These are phyloP conservation scores for Tetragonia tetragonoides DNA, from an alignment of 148 eudicot species.

Conservation along the genomic window DNA sequence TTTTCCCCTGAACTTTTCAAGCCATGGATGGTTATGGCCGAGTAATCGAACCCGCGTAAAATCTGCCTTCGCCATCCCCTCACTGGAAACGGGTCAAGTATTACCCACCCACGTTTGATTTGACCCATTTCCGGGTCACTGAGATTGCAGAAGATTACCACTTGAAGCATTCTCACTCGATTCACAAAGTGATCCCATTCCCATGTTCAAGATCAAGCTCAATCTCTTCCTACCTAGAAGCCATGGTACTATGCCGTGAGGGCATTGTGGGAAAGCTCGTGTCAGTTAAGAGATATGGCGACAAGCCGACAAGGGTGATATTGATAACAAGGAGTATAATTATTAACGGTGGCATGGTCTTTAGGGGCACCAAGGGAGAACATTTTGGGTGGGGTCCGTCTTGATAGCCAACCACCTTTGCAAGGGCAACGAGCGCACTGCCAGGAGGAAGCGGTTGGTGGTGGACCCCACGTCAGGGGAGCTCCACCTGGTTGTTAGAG, in stretches of 20 bases:
- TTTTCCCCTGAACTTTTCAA: too few relatives aligned
- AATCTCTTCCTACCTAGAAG: background rate
- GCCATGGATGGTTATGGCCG: too few relatives aligned
- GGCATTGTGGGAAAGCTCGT: background rate
- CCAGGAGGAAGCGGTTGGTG: conserved; percentile 23
- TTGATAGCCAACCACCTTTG: background rate
- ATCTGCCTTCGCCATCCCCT: too few relatives aligned
- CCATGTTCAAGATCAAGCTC: too few relatives aligned
- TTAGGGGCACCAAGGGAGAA: background rate
- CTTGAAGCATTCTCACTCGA: too few relatives aligned
- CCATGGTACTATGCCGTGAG: background rate
- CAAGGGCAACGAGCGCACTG: background rate
- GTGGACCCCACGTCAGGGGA: conserved; percentile 7
- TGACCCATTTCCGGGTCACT: too few relatives aligned
- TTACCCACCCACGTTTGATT: too few relatives aligned
- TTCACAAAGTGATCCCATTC: background rate
- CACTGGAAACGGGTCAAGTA: too few relatives aligned
- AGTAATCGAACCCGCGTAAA: too few relatives aligned
- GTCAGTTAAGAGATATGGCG: background rate
- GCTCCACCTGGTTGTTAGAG: conserved; percentile 14
- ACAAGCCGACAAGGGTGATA: background rate
- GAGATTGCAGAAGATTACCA: too few relatives aligned
- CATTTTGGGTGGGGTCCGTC: background rate
- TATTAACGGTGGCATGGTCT: conserved; percentile 11
- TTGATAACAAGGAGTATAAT: background rate